Conservation (phyloP, 2,329 filamentous ascomycete species). For the Nectriaceae sp. region DNA sequence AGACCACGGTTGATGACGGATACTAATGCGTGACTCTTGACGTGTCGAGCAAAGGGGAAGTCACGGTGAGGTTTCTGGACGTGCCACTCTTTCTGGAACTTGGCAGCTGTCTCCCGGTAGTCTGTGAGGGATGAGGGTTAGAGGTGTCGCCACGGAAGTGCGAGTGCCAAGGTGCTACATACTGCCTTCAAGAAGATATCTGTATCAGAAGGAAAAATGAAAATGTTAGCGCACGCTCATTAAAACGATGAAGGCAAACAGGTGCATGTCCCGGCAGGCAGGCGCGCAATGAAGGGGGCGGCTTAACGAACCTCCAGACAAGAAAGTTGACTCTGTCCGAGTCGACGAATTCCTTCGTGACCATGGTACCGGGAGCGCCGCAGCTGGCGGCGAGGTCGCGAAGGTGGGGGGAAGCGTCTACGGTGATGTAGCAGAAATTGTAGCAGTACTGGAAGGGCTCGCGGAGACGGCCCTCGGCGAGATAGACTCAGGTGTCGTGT, state of each 20-base stretch:
- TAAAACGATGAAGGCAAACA: not conserved
- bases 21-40: conserved; percentile 65
- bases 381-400: conserved; percentile 34
- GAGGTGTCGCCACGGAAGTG: conserved; percentile 19
- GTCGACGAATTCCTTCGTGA: conserved; percentile 61
- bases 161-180: conserved; percentile 41
- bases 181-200: conserved; percentile 65
- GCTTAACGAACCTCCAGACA: conserved; percentile 65
- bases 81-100: conserved; percentile 70
- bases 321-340: conserved; percentile 70
- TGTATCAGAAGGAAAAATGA: conserved; percentile 32
- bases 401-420: conserved; percentile 16
- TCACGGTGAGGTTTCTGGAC: conserved; percentile 62
- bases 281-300: conserved; percentile 25
- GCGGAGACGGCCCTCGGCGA: conserved; percentile 18
- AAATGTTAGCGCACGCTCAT: conserved; percentile 22
- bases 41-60: conserved; percentile 65
- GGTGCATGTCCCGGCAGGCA: not conserved
- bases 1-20: conserved; percentile 65
- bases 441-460: conserved; percentile 18
- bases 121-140: conserved; percentile 45
- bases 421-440: conserved; percentile 10
- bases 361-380: conserved; percentile 45
- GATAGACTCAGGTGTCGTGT: conserved; percentile 16
- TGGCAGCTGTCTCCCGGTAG: conserved; percentile 68